Evolutionary conservation across 495 filamentous ascomycete genomes (phyloP), one percentile per base, ranked within the genome.

Genomic region (Penicillium pulvis): DNA sequence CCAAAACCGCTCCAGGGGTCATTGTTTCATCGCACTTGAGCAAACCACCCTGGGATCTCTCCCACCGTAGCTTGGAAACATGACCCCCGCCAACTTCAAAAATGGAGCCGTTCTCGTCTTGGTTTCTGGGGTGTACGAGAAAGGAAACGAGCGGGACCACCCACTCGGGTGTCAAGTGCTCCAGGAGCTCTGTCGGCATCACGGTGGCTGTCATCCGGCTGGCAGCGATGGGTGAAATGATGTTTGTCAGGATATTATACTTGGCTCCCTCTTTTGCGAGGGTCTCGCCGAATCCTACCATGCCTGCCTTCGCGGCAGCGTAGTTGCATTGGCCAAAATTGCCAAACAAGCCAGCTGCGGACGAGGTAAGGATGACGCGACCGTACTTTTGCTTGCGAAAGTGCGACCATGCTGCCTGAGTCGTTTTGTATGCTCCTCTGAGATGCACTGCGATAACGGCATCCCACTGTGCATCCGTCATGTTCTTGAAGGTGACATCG

Each of bases 351-450:
- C 94, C 94, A 53, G 94, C 95, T 24, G 93, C 92, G 19, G 93
- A 97, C 48, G 95, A 84, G 24, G 95, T 98, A 81, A 94, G 97
- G 75, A 98, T 97, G 49, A 98, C 80, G 55, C 94, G 85, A 41
- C 94, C 94, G 73, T 91, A 98, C 84, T 97, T 98, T 77, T 98
- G 94, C 75, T 97, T 96, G 66, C 95, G 83, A 85, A 97, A 97
- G 75, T 98, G 83, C 52, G 94, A 95, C 95, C 95, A 98, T 24
- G 94, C 94, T 59, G 94, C 95, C 75, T 89, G 86, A 46, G 95
- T 87, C 30, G 30, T 31, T 31, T 31, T 31, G 30, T 31, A 31
- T 31, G 30, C 30, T 31, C 30, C 30, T 31, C 30, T 31, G 30
- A 31, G 7, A 31, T 31, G 72, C 92, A 97, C 88, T 88, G 66